Evolutionary conservation across 805 yeast species (phyloP), one percentile per base, ranked within the genome.

Genomic region (Yarrowia hollandica): DNA sequence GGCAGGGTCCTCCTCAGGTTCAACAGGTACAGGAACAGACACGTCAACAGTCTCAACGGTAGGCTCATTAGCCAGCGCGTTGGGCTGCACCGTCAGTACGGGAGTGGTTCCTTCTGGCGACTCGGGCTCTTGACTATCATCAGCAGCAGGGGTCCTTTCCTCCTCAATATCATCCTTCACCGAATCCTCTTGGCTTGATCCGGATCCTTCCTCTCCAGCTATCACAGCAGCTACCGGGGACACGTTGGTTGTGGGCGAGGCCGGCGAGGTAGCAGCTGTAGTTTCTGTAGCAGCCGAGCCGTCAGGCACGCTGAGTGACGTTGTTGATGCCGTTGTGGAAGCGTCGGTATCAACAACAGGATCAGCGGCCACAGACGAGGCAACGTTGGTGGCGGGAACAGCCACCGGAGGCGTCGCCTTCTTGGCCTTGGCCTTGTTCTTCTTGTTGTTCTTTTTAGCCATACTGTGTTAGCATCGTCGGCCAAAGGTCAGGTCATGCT

Each of bases 401-500:
- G 56, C 23, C 15, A 9, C 56, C 28, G 34, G n/a, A 21, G 54
- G 26, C n/a, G 35, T 12, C 11, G 39, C 15, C 39, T 48, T 48
- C 39, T 48, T 48, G 39, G 55, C 16, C 55, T 48, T 48, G 55
- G 55, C 39, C 39, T 48, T 48, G 30, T 12, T 33, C 15, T 48
- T 48, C 39, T 48, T 48, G 38, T 48, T 48, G 30, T 48, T 48
- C 39, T 48, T 48, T 33, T 48, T 48, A 22, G 55, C 55, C 55
- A 48, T 48, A 48, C 55, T 48, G 39, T 15, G 55, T 48, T 48
- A 48, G 55, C n/a, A n/a, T n/a, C n/a, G n/a, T n/a, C n/a, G n/a
- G n/a, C n/a, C n/a, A n/a, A n/a, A n/a, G n/a, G n/a, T n/a, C n/a
- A n/a, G n/a, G n/a, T n/a, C n/a, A n/a, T n/a, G n/a, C n/a, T n/a